These are phyloP conservation scores for Evernia prunastri DNA, from an alignment of 495 filamentous ascomycete genomes.

Conservation along the genomic window DNA sequence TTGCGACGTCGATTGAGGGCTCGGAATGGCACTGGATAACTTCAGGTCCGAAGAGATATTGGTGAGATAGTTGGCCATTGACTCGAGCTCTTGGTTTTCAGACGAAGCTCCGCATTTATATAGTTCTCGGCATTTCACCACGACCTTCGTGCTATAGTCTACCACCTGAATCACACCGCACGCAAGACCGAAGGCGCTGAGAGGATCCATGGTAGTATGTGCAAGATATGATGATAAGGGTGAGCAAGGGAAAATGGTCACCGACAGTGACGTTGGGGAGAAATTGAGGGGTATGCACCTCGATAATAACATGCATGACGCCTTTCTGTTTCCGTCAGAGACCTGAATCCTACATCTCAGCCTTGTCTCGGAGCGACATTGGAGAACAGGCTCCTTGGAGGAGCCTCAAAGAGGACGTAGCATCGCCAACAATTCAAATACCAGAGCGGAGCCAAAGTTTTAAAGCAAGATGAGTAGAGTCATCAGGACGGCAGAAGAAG, in stretches of 20 bases:
- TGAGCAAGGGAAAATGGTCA: background rate
- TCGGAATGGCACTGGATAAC: background rate
- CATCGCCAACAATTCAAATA: background rate
- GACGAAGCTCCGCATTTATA: background rate
- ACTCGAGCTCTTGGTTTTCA: background rate
- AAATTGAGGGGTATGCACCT: background rate
- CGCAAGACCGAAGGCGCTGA: background rate
- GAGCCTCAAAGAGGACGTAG: background rate
- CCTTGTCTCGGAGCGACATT: background rate
- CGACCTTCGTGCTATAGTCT: background rate
- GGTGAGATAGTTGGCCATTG: background rate
- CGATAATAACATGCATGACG: background rate
- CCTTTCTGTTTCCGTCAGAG: background rate
- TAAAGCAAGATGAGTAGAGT: background rate
- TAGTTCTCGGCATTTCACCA: background rate
- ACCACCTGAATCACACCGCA: background rate
- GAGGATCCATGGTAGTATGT: background rate
- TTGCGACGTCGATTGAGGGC: background rate
- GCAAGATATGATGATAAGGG: background rate
- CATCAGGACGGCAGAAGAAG: background rate
- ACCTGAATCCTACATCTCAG: background rate
- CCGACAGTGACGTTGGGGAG: background rate
- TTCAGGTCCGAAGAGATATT: background rate
- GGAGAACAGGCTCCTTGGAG: background rate
- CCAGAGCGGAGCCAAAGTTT: background rate